Base-by-base conservation (phyloP, 345 rosid genomes). In the Stellera chamaejasme region DNA sequence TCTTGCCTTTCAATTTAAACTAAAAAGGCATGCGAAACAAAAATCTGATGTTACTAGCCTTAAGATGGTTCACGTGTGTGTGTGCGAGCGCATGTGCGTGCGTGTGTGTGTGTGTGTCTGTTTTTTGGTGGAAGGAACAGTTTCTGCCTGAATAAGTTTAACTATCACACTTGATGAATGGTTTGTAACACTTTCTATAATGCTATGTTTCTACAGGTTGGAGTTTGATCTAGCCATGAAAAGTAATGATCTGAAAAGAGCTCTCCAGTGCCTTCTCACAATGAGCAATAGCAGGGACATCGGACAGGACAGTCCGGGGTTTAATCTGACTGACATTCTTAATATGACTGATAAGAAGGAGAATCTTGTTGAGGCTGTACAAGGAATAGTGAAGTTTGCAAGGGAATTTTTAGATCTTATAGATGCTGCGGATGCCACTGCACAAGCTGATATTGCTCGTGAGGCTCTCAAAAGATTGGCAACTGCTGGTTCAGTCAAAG, bases 381-480 rank as follows among this genome's bases (percentile, higher is more conserved):
- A 89, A 63, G 99, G 99, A 72, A 81, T 87, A 32, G 97, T 80
- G 26, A 94, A 90, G 68, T 94, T 83, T 55, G 87, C 90, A 1
- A 90, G 74, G 77, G 96, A 94, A 76, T 94, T 94, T 82, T 71
- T 87, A 77, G 96, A 94, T 63, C 96, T 94, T 36, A 90, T 94
- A 58, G 99, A 94, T 75, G 99, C 93, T 60, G 99, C 99, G 42
- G 97, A 94, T 84, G 96, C 97, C 63, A 90, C 99, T 36, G 99
- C 88, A 45, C 90, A 87, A 56, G 87, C 72, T 26, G 91, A 90
- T 42, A 83, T 90, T 74, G 96, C 95, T 68, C 92, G 95, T 2
- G 97, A 94, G 76, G 97, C 97, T 63, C 82, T 90, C 26, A 94
- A 87, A 79, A 79, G 99, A 72, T 79, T 94, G 48, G 95, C 97